Evolutionary conservation across 176 grass and related monocot species (phyloP).

Genomic region (Musa itinerans): DNA sequence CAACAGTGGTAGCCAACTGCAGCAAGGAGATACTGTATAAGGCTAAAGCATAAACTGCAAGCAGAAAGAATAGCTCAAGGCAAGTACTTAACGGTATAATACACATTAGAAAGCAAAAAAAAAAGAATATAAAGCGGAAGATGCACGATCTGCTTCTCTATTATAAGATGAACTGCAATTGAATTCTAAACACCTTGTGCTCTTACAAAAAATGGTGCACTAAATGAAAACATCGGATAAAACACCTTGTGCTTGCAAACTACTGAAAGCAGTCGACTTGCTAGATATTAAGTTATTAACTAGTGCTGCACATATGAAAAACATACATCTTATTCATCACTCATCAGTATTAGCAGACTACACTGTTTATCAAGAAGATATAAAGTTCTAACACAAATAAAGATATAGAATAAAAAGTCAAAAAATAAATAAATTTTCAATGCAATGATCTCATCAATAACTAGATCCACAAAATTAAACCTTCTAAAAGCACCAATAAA

Average conservation of each 20-base stretch:
- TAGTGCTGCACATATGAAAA: not conserved
- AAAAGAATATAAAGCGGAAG: not conserved
- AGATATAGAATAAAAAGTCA: not conserved
- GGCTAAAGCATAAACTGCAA: conserved; percentile 3
- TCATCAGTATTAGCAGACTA: not conserved
- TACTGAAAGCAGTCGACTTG: too few relatives aligned
- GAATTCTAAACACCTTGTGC: too few relatives aligned
- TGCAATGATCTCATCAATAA: not conserved
- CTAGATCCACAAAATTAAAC: not conserved
- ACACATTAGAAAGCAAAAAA: not conserved
- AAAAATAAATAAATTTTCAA: not conserved
- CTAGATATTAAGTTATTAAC: not conserved
- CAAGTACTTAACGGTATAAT: not conserved
- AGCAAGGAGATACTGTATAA: conserved; percentile 3
- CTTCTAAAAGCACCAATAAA: not conserved
- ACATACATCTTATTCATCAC: not conserved
- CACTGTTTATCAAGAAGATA: not conserved
- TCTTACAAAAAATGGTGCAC: too few relatives aligned
- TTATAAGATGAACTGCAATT: too few relatives aligned
- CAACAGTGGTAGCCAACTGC: conserved; percentile 60
- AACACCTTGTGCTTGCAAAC: too few relatives aligned
- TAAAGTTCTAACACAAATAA: not conserved
- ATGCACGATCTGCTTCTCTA: too few relatives aligned
- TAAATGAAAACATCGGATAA: too few relatives aligned
- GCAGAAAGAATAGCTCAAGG: not conserved